Conservation (phyloP, 2,329 filamentous ascomycete species). For the Fusarium continuum region DNA sequence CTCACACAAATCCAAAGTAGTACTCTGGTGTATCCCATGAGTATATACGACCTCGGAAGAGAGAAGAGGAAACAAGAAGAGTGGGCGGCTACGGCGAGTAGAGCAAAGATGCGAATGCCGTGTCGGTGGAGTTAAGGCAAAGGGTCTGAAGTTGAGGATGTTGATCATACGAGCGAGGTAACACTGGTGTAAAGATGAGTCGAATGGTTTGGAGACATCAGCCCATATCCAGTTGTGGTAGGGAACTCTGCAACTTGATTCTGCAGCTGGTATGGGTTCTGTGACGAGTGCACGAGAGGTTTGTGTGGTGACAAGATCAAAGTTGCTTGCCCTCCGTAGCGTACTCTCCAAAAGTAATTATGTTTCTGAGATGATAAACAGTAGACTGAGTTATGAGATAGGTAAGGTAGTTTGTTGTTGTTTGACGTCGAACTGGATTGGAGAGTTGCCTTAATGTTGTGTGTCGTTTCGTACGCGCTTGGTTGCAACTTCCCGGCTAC, state of each 20-base stretch:
- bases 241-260: not conserved
- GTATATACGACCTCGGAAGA: not conserved
- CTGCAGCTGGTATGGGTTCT: not conserved
- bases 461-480: conserved; percentile 4
- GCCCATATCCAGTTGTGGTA: not conserved
- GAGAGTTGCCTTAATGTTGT: conserved; percentile 5
- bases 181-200: conserved; percentile 24
- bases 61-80: conserved; percentile 5
- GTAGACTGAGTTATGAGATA: not conserved
- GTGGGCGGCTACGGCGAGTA: not conserved
- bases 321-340: not conserved
- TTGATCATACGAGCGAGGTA: conserved; percentile 23
- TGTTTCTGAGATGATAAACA: not conserved
- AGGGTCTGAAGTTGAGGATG: conserved; percentile 2
- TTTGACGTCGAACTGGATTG: not conserved
- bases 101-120: not conserved
- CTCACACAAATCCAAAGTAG: conserved; percentile 8
- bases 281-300: not conserved
- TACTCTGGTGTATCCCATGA: conserved; percentile 1
- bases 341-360: not conserved
- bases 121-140: not conserved
- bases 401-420: not conserved
- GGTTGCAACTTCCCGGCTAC: conserved; percentile 17
- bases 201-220: not conserved
- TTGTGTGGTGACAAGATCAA: not conserved